A percentile compares a stretch with the other conserved stretches of the same genome.
Evolutionary conservation across 75 land plant genomes (phyloP).

Genomic region (Picea sitchensis): DNA sequence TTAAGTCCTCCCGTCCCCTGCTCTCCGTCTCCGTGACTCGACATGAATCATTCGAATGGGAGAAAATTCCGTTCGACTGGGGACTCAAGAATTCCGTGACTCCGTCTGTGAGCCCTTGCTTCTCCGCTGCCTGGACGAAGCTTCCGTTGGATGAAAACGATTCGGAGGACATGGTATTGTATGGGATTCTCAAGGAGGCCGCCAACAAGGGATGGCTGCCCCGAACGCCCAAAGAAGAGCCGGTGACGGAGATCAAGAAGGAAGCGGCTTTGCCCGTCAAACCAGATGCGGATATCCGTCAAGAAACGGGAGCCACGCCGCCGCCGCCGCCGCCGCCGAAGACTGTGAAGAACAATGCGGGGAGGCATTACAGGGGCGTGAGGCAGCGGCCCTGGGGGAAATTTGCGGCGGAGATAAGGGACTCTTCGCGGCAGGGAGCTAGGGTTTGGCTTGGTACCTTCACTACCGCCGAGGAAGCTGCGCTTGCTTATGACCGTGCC

Average conservation of each 20-base stretch:
- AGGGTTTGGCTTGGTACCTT: too few relatives aligned
- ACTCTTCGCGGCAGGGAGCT: too few relatives aligned
- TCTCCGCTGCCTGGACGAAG: constrained; percentile 8
- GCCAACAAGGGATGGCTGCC: constrained; percentile 14
- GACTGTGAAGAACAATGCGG: too few relatives aligned
- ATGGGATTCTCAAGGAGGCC: constrained; percentile 20
- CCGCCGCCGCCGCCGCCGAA: too few relatives aligned
- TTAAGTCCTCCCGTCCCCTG: not conserved
- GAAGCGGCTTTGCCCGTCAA: too few relatives aligned
- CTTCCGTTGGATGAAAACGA: constrained; percentile 32
- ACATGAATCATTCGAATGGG: not conserved
- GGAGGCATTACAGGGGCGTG: too few relatives aligned
- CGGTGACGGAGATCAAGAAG: not conserved
- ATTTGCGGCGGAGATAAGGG: too few relatives aligned
- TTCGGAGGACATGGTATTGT: constrained; percentile 31
- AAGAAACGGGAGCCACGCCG: too few relatives aligned
- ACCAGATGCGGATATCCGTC: too few relatives aligned
- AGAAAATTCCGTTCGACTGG: not conserved
- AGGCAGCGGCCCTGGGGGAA: too few relatives aligned
- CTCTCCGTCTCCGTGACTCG: not conserved
- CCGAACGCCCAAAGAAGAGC: not conserved
- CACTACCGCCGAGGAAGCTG: too few relatives aligned
- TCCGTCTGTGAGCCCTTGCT: not conserved
- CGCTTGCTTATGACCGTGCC: too few relatives aligned
- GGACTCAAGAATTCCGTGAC: not conserved